These are phyloP conservation scores for Coniella vitis DNA, from an alignment of 2,329 filamentous ascomycete species.

Conservation along the genomic window DNA sequence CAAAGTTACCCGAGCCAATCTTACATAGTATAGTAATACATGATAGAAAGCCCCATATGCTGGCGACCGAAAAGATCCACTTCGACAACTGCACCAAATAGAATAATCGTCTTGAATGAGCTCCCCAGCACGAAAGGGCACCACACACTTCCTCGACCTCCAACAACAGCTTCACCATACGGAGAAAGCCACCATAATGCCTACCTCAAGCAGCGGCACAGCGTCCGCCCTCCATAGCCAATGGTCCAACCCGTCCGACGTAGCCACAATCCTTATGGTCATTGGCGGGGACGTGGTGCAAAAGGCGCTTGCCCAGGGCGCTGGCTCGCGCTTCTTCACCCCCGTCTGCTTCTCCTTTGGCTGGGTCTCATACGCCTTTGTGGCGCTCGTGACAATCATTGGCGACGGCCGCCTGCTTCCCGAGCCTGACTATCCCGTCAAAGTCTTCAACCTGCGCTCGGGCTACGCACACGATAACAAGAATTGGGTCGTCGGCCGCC, in stretches of 20 bases:
- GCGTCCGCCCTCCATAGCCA: constrained; percentile 2
- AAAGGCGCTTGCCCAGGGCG: constrained; percentile 17
- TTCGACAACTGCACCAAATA: too few relatives aligned
- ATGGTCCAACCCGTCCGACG: constrained; percentile 16
- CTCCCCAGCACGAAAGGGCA: too few relatives aligned
- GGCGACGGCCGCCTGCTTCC: constrained; percentile 19
- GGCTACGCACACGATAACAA: constrained; percentile 17
- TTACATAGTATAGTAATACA: too few relatives aligned
- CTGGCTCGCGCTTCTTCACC: constrained; percentile 17
- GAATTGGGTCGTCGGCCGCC: constrained; percentile 15
- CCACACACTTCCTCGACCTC: too few relatives aligned
- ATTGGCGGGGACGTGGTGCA: constrained; percentile 20
- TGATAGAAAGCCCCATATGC: too few relatives aligned
- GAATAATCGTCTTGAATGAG: too few relatives aligned
- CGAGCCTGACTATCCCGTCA: constrained; percentile 15
- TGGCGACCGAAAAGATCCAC: too few relatives aligned
- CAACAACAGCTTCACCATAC: too few relatives aligned
- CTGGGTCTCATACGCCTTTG: constrained; percentile 20
- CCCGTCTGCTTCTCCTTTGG: constrained; percentile 22
- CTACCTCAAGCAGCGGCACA: too few relatives aligned
- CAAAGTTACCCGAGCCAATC: too few relatives aligned
- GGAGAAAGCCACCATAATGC: too few relatives aligned
- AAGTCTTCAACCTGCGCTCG: constrained; percentile 20
- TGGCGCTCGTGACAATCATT: constrained; percentile 13
- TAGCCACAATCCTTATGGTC: constrained; percentile 17